Conservation (phyloP, 2,329 filamentous ascomycete species). For the Ophiostoma quercus region DNA sequence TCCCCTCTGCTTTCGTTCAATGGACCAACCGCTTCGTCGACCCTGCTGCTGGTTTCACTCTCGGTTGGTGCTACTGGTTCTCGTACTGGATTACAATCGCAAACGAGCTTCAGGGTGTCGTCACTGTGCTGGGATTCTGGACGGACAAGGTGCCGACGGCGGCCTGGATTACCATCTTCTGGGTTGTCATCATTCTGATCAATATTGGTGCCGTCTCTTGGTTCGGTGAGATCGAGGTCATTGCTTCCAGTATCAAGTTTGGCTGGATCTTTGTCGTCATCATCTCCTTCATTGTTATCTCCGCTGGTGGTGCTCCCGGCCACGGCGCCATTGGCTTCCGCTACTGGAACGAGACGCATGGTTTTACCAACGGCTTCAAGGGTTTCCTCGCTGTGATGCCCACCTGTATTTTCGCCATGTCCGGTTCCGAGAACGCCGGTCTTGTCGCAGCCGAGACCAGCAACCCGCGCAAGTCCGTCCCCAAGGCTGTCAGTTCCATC, state of each 20-base stretch:
- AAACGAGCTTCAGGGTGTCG: slow-evolving; percentile 21
- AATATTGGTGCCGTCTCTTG: slow-evolving; percentile 23
- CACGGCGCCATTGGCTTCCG: slow-evolving; percentile 24
- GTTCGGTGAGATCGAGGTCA: slow-evolving; percentile 27
- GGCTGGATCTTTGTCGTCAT: slow-evolving; percentile 47
- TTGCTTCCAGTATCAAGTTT: slow-evolving; percentile 39
- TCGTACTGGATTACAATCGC: slow-evolving; percentile 40
- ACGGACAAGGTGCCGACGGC: slow-evolving; percentile 18
- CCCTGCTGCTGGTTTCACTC: slow-evolving; percentile 42
- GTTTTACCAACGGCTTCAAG: slow-evolving; percentile 46
- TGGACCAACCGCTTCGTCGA: slow-evolving; percentile 36
- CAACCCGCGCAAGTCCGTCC: slow-evolving; percentile 67
- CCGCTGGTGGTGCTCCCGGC: slow-evolving; percentile 37
- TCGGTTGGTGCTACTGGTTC: slow-evolving; percentile 50
- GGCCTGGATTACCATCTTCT: slow-evolving; percentile 21
- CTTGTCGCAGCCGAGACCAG: slow-evolving; percentile 65
- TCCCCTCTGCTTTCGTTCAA: slow-evolving; percentile 16
- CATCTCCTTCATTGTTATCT: slow-evolving; percentile 47
- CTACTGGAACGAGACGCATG: slow-evolving; percentile 23
- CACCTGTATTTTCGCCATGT: slow-evolving; percentile 45
- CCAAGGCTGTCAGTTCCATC: slow-evolving; percentile 76
- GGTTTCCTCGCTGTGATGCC: slow-evolving; percentile 51
- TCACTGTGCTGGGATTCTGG: slow-evolving; percentile 21
- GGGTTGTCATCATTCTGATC: slow-evolving; percentile 23
- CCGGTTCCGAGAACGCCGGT: slow-evolving; percentile 67